Base-by-base conservation (phyloP, 345 rosid species). In the Gossypium bickii region DNA sequence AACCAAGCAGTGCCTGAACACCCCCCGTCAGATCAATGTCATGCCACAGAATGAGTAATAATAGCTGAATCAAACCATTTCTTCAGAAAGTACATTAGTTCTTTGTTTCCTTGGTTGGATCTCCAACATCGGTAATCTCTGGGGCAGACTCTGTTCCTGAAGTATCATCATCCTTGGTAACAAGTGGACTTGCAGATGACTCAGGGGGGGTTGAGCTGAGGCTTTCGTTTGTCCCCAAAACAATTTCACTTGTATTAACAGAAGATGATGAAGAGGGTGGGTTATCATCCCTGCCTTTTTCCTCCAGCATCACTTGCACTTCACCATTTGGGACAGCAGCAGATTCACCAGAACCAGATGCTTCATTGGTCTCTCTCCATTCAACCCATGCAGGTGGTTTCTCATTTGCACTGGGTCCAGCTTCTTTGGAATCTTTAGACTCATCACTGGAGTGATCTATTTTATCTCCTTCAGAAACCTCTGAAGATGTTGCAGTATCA, bases 321-420 rank as follows among this genome's bases (percentile, higher is more conserved):
- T 83, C 86, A 51, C 88, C 88, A 74, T 84, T 87, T 44, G 89
- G 76, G 58, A 81, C 22, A 65, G 44, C 57, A 53, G 78, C 72
- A 69, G 83, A 71, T 74, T 82, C 84, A 49, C 78, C 83, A 22
- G 86, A 56, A 53, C 73, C 80, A 20, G 84, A 71, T 74, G 86
- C 85, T 48, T 84, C 83, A 56, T 9, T 56, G 25, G 85, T 89
- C 82, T 90, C 96, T 78, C 90, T 85, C 98, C 96, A 91, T 70
- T 92, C 96, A 62, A 93, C 97, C 97, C 95, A 90, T n/a, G 76
- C 87, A 20, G 90, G 83, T 25, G 88, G 84, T 67, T 86, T 87
- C 52, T 87, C 97, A 77, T 82, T 77, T 69, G 74, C 62, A 67
- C 75, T 60, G 6, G 60, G 53, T 70, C 76, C 90, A 55, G 76